Evolutionary conservation across 768 basidiomycete species (phyloP).

Genomic region (Boletus rubropictus): DNA sequence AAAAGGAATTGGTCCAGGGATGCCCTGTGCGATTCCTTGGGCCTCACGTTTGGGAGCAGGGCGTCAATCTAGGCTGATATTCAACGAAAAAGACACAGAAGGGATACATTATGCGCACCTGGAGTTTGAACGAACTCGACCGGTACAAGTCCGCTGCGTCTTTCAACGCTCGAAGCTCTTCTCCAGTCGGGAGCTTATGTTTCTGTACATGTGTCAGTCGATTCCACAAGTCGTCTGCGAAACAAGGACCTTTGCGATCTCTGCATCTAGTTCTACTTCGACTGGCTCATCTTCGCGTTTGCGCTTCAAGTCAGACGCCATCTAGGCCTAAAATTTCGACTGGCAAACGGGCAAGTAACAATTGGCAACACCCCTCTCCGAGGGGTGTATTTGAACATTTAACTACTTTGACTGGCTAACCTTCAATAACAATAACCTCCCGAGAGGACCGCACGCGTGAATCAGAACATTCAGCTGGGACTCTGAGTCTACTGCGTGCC

Average conservation of each 20-base stretch:
- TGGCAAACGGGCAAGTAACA: not conserved
- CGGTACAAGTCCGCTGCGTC: slow-evolving; percentile 70
- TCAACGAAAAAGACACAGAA: slow-evolving; percentile 1
- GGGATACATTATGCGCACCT: slow-evolving; percentile 41
- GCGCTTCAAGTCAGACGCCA: slow-evolving; percentile 25
- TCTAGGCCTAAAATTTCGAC: slow-evolving; percentile 4
- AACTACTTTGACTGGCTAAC: slow-evolving; percentile 13
- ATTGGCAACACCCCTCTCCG: slow-evolving; percentile 9
- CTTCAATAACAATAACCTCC: slow-evolving; percentile 45
- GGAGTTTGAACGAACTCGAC: slow-evolving; percentile 79
- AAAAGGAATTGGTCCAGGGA: slow-evolving; percentile 66
- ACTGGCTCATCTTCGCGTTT: slow-evolving; percentile 18
- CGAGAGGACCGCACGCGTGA: slow-evolving; percentile 20
- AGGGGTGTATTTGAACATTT: not conserved
- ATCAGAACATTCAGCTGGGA: slow-evolving; percentile 7
- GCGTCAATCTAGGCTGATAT: slow-evolving; percentile 59
- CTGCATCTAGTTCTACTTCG: not conserved
- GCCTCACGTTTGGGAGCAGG: slow-evolving; percentile 68
- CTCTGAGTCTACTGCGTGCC: slow-evolving; percentile 17
- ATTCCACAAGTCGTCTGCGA: not conserved
- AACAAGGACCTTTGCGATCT: slow-evolving; percentile 14
- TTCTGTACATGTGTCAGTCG: slow-evolving; percentile 12
- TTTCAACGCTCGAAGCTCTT: slow-evolving; percentile 65
- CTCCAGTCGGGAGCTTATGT: slow-evolving; percentile 56
- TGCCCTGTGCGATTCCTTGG: slow-evolving; percentile 48